Evolutionary conservation across 768 basidiomycete species (phyloP), one percentile per base, ranked within the genome.

Genomic region (Steccherinum ochraceum): DNA sequence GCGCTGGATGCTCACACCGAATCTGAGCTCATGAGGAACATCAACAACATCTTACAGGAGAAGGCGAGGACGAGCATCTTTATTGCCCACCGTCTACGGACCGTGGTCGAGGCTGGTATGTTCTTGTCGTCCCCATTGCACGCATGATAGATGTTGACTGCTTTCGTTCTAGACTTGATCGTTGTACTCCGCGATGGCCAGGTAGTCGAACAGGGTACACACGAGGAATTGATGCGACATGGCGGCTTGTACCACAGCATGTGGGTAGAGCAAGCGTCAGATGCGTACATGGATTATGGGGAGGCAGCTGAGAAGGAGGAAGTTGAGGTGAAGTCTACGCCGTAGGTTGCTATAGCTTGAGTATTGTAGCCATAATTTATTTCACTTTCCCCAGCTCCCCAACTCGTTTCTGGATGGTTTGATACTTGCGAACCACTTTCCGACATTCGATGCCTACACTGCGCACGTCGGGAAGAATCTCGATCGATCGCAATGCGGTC

Each of bases 1-100:
- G 94, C 96, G 0, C 70, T 99, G 55, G 96, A 99, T 62, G 89
- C 92, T 1, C 89, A 91, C 59, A 98, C 96, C 0, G 96, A 99
- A 64, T 78, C 84, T 2, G 94, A 96, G 64, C 72, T 99, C 40
- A 98, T 97, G 93, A 78, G 81, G 60, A 96, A 95, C 61, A 89
- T 99, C 68, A 88, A 98, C 59, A 72, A 68, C 18, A 83, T 81
- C 0, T 71, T 98, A 26, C 69, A 87, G 26, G 82, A 86, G 56
- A 85, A 86, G 57, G 74, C 80, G 3, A 79, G 93, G 42, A 99
- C 96, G 24, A 93, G 91, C 54, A 89, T 99, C 54, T 99, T 99
- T 63, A 94, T 99, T 52, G 96, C 96, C 0, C 96, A 99, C 67
- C 77, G 90, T 47, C 69, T 99, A 41, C 81, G 91, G 40, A 95